A percentile compares a stretch with the other conserved stretches of the same genome.
phyloP scores from a whole-genome alignment of 1,284 basidiomycete genomes.

The Ceratobasidium sp. region DNA sequence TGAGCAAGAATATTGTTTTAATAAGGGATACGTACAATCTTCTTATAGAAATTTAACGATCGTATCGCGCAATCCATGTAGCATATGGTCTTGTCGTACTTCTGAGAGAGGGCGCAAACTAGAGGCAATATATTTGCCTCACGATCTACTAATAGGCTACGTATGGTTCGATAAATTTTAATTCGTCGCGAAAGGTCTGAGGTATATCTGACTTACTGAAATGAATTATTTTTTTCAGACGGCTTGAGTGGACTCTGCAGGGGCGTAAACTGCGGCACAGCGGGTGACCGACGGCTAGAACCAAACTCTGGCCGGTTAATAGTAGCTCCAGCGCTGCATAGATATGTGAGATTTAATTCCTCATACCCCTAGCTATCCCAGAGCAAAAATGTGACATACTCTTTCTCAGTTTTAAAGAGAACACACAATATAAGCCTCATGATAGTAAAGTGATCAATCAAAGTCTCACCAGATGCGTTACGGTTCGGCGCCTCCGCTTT shows the following conservation, averaged over 20 bases:
- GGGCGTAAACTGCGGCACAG: background rate
- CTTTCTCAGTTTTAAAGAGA: too few species aligned
- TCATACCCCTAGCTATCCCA: too few species aligned
- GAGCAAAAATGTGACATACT: too few species aligned
- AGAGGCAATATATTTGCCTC: slow-evolving; percentile 10
- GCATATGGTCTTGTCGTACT: slow-evolving; percentile 9
- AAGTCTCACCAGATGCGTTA: too few species aligned
- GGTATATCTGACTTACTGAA: background rate
- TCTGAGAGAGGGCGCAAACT: background rate
- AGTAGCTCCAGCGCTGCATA: too few species aligned
- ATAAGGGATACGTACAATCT: slow-evolving; percentile 7
- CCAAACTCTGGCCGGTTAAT: too few species aligned
- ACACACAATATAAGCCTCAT: too few species aligned
- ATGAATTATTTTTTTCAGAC: background rate
- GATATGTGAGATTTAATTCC: too few species aligned
- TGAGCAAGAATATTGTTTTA: background rate
- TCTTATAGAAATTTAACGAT: slow-evolving; percentile 1
- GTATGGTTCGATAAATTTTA: background rate
- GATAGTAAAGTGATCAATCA: too few species aligned
- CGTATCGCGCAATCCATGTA: slow-evolving; percentile 4
- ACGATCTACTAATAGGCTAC: background rate
- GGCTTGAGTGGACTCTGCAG: background rate
- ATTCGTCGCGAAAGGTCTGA: background rate
- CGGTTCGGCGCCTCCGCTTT: too few species aligned
- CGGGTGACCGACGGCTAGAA: background rate